phyloP scores from a whole-genome alignment of 176 grass and related monocot species.

The Guadua angustifolia region DNA sequence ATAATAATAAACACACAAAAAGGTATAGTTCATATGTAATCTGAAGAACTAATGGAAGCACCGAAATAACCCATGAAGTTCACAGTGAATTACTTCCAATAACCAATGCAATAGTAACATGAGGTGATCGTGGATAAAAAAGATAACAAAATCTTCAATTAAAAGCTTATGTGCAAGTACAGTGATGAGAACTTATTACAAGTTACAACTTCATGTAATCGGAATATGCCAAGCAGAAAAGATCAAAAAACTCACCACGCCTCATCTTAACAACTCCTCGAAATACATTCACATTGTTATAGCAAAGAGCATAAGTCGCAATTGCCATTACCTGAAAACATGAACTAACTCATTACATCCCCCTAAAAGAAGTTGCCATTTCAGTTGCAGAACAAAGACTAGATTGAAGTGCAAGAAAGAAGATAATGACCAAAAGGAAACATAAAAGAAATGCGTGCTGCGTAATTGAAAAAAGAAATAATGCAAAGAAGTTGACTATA shows the following conservation, averaged over 20 bases:
- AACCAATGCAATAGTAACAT: not conserved
- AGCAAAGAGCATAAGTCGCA: conserved; percentile 70
- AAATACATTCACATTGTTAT: conserved; percentile 69
- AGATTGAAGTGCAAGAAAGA: conserved; percentile 7
- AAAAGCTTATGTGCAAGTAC: not conserved
- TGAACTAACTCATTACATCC: not conserved
- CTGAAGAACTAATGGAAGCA: not conserved
- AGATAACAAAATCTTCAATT: not conserved
- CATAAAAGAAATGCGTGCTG: not conserved
- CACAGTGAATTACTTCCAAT: not conserved
- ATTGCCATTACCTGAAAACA: conserved; percentile 70
- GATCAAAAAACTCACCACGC: conserved; percentile 60
- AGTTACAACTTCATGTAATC: not conserved
- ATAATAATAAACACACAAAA: not conserved
- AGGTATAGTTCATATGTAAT: not conserved
- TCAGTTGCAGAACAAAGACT: conserved; percentile 1
- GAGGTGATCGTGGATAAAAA: not conserved
- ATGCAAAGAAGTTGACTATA: not conserved
- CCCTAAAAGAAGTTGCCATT: not conserved
- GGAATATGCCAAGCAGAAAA: conserved; percentile 24
- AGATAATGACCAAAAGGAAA: conserved; percentile 6
- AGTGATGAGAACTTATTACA: not conserved
- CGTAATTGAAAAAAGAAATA: conserved; percentile 4
- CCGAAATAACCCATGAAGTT: not conserved
- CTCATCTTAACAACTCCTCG: conserved; percentile 75